Percentiles rank a stretch among this genome's conserved stretches.
phyloP scores from a whole-genome alignment of 768 basidiomycete species.

The Macrolepiota dolichaula region DNA sequence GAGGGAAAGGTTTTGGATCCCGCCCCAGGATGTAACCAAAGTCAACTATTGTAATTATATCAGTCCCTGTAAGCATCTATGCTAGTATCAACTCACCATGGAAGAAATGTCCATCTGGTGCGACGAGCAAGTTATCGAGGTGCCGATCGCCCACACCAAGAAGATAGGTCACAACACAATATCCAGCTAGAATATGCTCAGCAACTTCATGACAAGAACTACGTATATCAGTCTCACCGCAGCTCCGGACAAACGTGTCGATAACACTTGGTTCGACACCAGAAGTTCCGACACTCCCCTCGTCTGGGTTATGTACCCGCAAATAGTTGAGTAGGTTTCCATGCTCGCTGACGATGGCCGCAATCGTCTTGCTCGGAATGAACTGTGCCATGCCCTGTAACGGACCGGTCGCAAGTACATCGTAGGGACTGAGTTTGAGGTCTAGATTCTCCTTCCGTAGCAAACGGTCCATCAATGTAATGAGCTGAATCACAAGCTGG shows the following conservation, averaged over 20 bases:
- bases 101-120: constrained; percentile 97
- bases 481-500: constrained; percentile 96
- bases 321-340: constrained; percentile 87
- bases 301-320: constrained; percentile 83
- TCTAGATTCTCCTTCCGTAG: constrained; percentile 94
- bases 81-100: constrained; percentile 55
- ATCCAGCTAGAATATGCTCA: constrained; percentile 66
- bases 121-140: constrained; percentile 88
- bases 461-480: constrained; percentile 95
- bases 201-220: neutral
- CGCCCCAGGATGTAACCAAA: constrained; percentile 98
- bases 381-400: constrained; percentile 96
- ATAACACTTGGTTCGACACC: constrained; percentile 94
- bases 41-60: constrained; percentile 58
- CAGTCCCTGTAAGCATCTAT: neutral
- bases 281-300: constrained; percentile 90
- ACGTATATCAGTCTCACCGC: constrained; percentile 54
- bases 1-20: constrained; percentile 97
- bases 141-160: constrained; percentile 97
- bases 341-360: constrained; percentile 90
- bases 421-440: constrained; percentile 85
- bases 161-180: constrained; percentile 95
- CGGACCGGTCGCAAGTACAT: constrained; percentile 89
- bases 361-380: constrained; percentile 93
- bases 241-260: constrained; percentile 95